A percentile compares a stretch with the other conserved stretches of the same genome.
These are phyloP conservation scores for Chondrus crispus DNA, from an alignment of 23 red algal genomes.

Conservation along the genomic window DNA sequence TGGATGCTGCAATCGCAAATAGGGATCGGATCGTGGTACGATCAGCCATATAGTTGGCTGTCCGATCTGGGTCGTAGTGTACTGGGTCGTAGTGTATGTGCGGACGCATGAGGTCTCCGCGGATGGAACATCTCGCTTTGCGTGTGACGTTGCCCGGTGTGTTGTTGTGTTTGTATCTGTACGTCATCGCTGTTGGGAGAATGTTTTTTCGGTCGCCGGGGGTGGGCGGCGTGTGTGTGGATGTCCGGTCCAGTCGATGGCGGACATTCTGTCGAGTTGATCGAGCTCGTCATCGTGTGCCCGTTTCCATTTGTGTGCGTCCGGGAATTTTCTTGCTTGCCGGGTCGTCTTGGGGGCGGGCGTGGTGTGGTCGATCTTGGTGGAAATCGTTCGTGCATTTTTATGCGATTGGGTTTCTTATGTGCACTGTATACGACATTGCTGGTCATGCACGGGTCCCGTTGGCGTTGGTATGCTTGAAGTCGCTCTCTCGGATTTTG, in stretches of 20 bases:
- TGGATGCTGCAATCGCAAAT: background rate
- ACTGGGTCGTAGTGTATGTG: background rate
- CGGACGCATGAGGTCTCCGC: background rate
- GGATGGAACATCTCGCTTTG: background rate
- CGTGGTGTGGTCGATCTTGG: no score
- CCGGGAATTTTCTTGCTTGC: background rate
- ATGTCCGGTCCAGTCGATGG: background rate
- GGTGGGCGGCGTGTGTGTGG: background rate
- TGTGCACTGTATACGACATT: background rate
- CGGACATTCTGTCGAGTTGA: background rate
- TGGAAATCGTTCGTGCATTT: background rate
- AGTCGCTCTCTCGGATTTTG: background rate
- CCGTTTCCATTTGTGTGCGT: background rate
- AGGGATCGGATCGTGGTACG: background rate
- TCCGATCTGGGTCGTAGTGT: background rate
- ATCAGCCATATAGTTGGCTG: background rate
- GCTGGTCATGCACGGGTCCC: background rate
- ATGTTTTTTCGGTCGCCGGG: background rate
- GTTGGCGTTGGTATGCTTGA: background rate
- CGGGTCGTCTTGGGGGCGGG: no score
- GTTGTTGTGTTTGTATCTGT: background rate
- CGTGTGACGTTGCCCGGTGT: background rate
- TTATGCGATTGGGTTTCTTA: background rate
- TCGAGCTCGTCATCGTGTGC: background rate
- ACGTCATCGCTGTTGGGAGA: background rate